A percentile compares a stretch with the other conserved stretches of the same genome.
Evolutionary conservation across 345 rosid genomes (phyloP).

Genomic region (Acer yangbiense): DNA sequence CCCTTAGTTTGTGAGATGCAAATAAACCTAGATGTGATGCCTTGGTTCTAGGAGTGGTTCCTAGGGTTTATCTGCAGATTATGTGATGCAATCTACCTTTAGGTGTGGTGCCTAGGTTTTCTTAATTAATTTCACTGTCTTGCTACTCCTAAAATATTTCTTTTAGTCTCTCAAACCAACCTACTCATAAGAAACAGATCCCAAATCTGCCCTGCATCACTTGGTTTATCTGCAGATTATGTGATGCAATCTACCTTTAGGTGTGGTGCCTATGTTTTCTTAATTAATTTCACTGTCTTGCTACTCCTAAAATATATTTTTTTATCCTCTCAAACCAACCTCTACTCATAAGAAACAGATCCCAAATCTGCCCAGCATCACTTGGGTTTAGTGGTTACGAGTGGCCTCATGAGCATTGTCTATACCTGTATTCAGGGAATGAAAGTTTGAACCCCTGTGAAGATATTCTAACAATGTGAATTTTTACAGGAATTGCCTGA

Average conservation of each 20-base stretch:
- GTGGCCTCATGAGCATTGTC: background rate
- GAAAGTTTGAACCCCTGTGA: background rate
- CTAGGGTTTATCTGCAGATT: background rate
- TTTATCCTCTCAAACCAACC: background rate
- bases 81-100: background rate
- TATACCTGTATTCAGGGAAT: background rate
- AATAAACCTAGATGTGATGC: background rate
- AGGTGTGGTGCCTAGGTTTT: background rate
- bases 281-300: background rate
- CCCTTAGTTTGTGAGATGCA: background rate
- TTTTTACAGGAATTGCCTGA: constrained; percentile 85
- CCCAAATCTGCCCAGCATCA: background rate
- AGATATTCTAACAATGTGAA: background rate
- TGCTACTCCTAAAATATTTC: background rate
- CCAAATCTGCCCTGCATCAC: background rate
- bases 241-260: background rate
- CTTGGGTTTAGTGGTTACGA: background rate
- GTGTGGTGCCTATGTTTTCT: background rate
- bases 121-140: background rate
- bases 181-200: background rate
- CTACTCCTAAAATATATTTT: background rate
- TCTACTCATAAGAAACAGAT: background rate
- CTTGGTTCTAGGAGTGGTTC: background rate
- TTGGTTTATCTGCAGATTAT: background rate
- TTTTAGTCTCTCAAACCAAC: background rate